A percentile compares a stretch with the other conserved stretches of the same genome.
These are phyloP conservation scores for Lippia alba DNA, from an alignment of 305 asterid genomes.

Conservation along the genomic window DNA sequence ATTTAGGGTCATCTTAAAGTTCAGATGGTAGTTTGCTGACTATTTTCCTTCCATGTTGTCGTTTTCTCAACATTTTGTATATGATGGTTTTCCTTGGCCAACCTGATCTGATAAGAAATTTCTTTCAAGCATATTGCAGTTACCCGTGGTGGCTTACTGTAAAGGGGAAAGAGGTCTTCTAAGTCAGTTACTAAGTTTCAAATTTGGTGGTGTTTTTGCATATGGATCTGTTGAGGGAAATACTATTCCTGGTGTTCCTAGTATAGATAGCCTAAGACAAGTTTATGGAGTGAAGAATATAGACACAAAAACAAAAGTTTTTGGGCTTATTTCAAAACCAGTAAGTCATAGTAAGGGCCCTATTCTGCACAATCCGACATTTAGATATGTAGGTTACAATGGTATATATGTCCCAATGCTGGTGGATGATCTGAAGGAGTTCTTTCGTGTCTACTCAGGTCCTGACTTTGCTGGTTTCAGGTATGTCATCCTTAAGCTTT, in stretches of 20 bases:
- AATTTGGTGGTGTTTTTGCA: constrained; percentile 54
- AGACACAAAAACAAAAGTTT: constrained; percentile 53
- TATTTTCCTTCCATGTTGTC: too few species aligned
- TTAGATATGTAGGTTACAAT: constrained; percentile 60
- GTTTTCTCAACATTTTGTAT: neutral
- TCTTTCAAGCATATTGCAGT: constrained; percentile 38
- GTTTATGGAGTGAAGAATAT: constrained; percentile 53
- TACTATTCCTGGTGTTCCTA: constrained; percentile 57
- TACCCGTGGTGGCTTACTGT: constrained; percentile 59
- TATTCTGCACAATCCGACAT: constrained; percentile 69
- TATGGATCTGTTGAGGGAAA: constrained; percentile 63
- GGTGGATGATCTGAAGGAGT: constrained; percentile 70
- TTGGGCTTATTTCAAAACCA: constrained; percentile 76
- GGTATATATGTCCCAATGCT: constrained; percentile 75
- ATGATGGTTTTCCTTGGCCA: neutral
- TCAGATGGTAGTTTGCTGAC: neutral
- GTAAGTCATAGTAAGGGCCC: constrained; percentile 83
- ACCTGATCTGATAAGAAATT: too few species aligned
- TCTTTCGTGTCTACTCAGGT: constrained; percentile 57
- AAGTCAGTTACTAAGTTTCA: constrained; percentile 61
- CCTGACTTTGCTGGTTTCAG: constrained; percentile 70
- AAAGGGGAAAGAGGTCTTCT: constrained; percentile 71
- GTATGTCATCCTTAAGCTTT: constrained; percentile 36
- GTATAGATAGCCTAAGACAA: constrained; percentile 51
- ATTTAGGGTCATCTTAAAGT: too few species aligned